Conservation (phyloP, 768 basidiomycete species). For the Suillus variegatus region DNA sequence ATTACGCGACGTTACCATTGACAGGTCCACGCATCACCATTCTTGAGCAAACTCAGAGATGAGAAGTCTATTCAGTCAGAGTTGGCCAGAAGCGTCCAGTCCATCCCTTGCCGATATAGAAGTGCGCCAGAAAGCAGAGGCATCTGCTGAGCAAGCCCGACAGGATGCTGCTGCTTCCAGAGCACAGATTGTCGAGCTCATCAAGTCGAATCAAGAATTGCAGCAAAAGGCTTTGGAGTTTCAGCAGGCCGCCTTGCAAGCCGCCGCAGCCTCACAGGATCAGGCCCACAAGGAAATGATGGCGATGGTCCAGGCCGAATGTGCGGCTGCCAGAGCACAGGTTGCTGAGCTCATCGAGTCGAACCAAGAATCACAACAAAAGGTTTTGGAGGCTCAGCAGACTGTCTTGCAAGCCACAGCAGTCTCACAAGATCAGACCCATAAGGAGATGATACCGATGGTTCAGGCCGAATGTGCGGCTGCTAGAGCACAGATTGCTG, state of each 20-base stretch:
- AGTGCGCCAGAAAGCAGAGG: constrained; percentile 6
- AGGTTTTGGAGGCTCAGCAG: neutral
- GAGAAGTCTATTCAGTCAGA: neutral
- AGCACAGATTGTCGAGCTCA: neutral
- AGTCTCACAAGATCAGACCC: neutral
- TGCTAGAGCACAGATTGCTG: neutral
- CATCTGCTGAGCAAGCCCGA: neutral
- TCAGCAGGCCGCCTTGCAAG: neutral
- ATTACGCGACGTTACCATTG: neutral
- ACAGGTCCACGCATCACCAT: neutral
- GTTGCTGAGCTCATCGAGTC: neutral
- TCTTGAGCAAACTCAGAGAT: neutral
- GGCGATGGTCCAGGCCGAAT: constrained; percentile 4
- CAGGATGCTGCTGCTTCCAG: constrained; percentile 8
- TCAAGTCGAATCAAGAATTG: neutral
- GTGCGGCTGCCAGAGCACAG: neutral
- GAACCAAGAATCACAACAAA: neutral
- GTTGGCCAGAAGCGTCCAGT: neutral
- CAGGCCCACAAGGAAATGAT: neutral
- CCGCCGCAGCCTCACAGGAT: neutral
- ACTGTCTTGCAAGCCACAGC: no score
- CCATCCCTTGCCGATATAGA: constrained; percentile 4
- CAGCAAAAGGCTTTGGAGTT: neutral
- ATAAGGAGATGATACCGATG: neutral
- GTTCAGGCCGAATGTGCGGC: neutral